Conservation (phyloP, 345 rosid genomes). For the Salix koriyanagi region DNA sequence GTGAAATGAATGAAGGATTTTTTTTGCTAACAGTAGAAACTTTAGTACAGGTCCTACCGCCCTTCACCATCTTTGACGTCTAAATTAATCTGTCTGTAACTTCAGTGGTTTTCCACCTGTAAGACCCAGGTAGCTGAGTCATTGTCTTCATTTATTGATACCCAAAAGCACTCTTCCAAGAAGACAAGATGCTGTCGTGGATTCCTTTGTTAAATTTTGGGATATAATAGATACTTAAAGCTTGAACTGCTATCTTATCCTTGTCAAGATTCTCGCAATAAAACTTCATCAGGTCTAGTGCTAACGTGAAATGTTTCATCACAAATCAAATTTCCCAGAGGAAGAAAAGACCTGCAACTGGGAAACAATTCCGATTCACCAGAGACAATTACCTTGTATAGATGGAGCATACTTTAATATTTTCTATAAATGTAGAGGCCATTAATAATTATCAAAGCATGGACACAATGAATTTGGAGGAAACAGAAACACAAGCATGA, state of each 20-base stretch:
- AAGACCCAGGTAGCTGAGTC: not conserved
- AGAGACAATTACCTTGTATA: not conserved
- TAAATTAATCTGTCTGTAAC: not conserved
- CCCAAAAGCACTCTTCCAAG: too few species aligned
- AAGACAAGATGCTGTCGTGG: too few species aligned
- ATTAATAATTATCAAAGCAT: too few species aligned
- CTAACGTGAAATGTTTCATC: not conserved
- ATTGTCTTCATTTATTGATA: too few species aligned
- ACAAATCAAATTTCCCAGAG: not conserved
- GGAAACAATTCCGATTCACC: not conserved
- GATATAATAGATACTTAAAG: too few species aligned
- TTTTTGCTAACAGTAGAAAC: not conserved
- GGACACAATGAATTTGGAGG: not conserved
- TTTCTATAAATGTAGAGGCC: too few species aligned
- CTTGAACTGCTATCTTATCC: not conserved
- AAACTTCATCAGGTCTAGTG: not conserved
- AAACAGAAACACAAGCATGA: not conserved
- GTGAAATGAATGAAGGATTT: too few species aligned
- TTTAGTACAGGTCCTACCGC: not conserved
- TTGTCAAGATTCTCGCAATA: not conserved
- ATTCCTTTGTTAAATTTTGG: too few species aligned
- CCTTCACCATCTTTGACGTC: not conserved
- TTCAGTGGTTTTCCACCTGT: not conserved
- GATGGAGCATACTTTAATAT: not conserved
- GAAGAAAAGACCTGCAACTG: not conserved